Percentiles rank a stretch among this genome's conserved stretches.
Evolutionary conservation across 1,284 basidiomycete species (phyloP).

Genomic region (Ceratobasidium sp.): DNA sequence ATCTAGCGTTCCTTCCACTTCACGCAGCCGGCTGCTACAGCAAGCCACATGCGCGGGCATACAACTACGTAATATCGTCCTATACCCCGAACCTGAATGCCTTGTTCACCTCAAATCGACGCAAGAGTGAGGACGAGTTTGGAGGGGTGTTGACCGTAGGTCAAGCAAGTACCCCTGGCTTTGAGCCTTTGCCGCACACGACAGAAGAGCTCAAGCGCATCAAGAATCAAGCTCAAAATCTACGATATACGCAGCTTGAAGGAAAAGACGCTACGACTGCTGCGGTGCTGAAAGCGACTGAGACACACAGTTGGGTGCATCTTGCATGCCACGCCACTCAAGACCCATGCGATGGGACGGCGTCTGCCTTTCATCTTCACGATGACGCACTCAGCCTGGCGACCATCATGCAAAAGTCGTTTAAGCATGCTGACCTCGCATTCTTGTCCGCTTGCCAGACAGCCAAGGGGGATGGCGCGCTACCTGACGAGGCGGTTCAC

Average conservation of each 20-base stretch:
- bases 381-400: slow-evolving; percentile 17
- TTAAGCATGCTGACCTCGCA: slow-evolving; percentile 11
- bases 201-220: neutral
- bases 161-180: neutral
- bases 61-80: slow-evolving; percentile 13
- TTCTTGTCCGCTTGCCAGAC: slow-evolving; percentile 31
- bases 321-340: slow-evolving; percentile 41
- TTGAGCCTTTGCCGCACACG: neutral
- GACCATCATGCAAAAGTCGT: neutral
- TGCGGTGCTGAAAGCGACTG: neutral
- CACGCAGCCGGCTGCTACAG: slow-evolving; percentile 11
- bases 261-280: neutral
- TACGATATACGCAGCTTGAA: neutral
- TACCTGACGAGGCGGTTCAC: slow-evolving; percentile 29
- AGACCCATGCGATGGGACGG: neutral
- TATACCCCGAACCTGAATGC: slow-evolving; percentile 7
- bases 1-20: neutral
- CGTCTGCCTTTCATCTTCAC: slow-evolving; percentile 19
- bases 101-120: neutral
- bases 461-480: slow-evolving; percentile 18
- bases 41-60: neutral
- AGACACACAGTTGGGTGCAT: slow-evolving; percentile 13
- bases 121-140: neutral
- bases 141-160: slow-evolving; percentile 1
- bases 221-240: neutral